phyloP scores from a whole-genome alignment of 2,329 filamentous ascomycete genomes.

The Exophiala alcalophila region DNA sequence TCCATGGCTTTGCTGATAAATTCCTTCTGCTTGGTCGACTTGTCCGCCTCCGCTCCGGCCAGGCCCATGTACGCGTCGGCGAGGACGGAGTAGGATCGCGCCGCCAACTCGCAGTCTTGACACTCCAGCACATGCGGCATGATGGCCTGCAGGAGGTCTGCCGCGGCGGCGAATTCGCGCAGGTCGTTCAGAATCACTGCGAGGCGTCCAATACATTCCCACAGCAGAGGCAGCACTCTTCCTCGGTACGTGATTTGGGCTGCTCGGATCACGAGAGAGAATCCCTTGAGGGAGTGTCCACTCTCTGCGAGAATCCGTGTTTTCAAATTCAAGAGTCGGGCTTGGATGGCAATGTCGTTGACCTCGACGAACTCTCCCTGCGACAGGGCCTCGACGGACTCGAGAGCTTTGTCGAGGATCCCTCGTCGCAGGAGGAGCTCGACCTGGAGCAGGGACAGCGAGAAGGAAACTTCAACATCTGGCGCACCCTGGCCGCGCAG shows the following conservation, averaged over 20 bases:
- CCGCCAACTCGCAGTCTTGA: conserved; percentile 60
- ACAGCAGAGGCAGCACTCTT: conserved; percentile 66
- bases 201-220: conserved; percentile 67
- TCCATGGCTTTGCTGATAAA: conserved; percentile 58
- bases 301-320: conserved; percentile 65
- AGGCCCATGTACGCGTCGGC: conserved; percentile 77
- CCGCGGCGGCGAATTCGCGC: conserved; percentile 66
- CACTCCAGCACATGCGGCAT: conserved; percentile 76
- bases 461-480: conserved; percentile 59
- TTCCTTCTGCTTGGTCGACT: conserved; percentile 49
- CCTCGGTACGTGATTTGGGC: conserved; percentile 70
- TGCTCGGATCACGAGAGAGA: conserved; percentile 73
- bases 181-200: conserved; percentile 67
- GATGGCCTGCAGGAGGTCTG: conserved; percentile 62
- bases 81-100: conserved; percentile 65
- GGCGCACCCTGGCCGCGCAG: conserved; percentile 52
- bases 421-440: conserved; percentile 56
- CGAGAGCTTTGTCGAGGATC: conserved; percentile 53
- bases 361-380: conserved; percentile 50
- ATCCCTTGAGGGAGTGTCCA: conserved; percentile 68
- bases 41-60: conserved; percentile 54
- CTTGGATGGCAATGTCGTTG: conserved; percentile 64
- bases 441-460: conserved; percentile 59
- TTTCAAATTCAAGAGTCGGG: conserved; percentile 71
- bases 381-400: conserved; percentile 53